Evolutionary conservation across 2,329 filamentous ascomycete genomes (phyloP), one percentile per base, ranked within the genome.

Genomic region (Rhytidhysteron rufulum): DNA sequence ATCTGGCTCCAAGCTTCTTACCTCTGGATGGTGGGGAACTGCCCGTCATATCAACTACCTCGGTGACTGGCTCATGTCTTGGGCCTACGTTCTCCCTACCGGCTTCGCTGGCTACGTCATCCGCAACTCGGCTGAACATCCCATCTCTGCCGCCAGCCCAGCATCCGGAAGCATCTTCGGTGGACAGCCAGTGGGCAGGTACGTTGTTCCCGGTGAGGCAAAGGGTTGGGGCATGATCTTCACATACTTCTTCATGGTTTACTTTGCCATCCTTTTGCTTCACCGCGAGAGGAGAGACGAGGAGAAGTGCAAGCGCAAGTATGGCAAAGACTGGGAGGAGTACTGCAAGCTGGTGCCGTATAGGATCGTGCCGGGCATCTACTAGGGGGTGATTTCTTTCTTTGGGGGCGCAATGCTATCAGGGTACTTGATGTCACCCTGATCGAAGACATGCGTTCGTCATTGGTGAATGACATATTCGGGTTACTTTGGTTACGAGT

Each of bases 41-140:
- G 86, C 90, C 1, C 81, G 91, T 31, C 91, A 97, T 68, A 91
- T 96, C 75, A 97, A 96, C 72, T 96, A 97, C 68, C 69, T 95
- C 1, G 91, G 90, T 38, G 91, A 97, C 70, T 96, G 90, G 90
- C 75, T 93, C 50, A 90, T 95, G 80, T 80, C 85, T 7, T 96
- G 88, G 88, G 82, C 88, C 0, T 96, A 93, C 68, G 88, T 82
- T 50, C 74, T 96, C 31, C 90, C 91, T 1, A 95, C 90, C 1
- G 86, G 87, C 1, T 64, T 94, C 44, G 85, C 89, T 0, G 90
- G 90, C 10, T 95, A 91, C 63, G 72, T 83, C 30, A 82, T 95
- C 37, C 67, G 75, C 32, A 71, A 75, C 36, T 65, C 60, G 9
- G 66, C 71, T 4, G 32, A 50, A 9, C 54, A 62, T 27, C 60